phyloP scores from a whole-genome alignment of 176 grass and related monocot species.

The Rhynchospora tenuis region DNA sequence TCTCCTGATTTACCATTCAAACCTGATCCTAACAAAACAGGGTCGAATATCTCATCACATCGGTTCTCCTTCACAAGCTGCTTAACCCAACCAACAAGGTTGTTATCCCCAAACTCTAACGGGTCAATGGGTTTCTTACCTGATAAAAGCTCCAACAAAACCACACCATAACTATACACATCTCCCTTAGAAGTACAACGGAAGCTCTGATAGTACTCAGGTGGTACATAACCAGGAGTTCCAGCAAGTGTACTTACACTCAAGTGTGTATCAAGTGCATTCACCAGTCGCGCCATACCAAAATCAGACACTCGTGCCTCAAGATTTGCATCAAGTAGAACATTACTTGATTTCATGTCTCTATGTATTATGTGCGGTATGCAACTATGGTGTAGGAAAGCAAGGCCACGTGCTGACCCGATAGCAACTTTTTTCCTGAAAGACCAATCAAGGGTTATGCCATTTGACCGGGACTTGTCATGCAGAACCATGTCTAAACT shows the following conservation, averaged over 20 bases:
- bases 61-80: conserved; percentile 84
- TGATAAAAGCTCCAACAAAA: conserved; percentile 90
- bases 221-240: conserved; percentile 91
- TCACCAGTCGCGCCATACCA: conserved; percentile 88
- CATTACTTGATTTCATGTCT: conserved; percentile 99
- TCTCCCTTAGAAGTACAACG: conserved; percentile 89
- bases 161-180: conserved; percentile 91
- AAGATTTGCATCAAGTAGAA: conserved; percentile 72
- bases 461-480: conserved; percentile 33
- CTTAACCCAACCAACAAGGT: conserved; percentile 92
- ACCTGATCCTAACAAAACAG: conserved; percentile 22
- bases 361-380: conserved; percentile 96
- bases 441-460: conserved; percentile 60
- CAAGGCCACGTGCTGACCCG: conserved; percentile 76
- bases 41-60: conserved; percentile 66
- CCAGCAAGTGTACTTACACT: conserved; percentile 94
- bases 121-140: conserved; percentile 94
- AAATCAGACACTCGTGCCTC: conserved; percentile 87
- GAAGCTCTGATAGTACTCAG: conserved; percentile 97
- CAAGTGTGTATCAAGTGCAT: conserved; percentile 76
- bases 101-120: conserved; percentile 76
- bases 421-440: conserved; percentile 81
- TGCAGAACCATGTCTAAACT: conserved; percentile 82
- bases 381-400: conserved; percentile 97
- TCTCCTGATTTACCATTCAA: conserved; percentile 43